These are phyloP conservation scores for Hypomontagnella submonticulosa DNA, from an alignment of 495 filamentous ascomycete genomes.

Conservation along the genomic window DNA sequence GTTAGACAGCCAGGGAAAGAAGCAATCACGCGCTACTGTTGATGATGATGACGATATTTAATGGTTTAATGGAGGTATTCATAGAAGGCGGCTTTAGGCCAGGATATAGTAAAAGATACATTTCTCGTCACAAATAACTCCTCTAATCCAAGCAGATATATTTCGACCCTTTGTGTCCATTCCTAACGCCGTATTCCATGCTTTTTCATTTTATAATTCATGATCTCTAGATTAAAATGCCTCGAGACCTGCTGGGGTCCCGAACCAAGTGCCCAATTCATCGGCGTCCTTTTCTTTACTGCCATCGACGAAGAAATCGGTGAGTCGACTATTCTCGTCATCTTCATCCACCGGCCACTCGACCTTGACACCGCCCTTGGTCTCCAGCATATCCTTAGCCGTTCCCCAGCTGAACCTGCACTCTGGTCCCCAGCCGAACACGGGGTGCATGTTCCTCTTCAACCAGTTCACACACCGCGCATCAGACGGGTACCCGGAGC, in stretches of 20 bases:
- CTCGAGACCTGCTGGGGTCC: slow-evolving; percentile 65
- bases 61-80: slow-evolving; percentile 22
- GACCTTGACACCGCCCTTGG: slow-evolving; percentile 68
- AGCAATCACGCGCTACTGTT: slow-evolving; percentile 52
- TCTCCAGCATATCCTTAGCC: slow-evolving; percentile 89
- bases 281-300: slow-evolving; percentile 58
- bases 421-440: slow-evolving; percentile 95
- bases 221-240: slow-evolving; percentile 60
- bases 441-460: slow-evolving; percentile 83
- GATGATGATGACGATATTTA: slow-evolving; percentile 64
- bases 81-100: slow-evolving; percentile 33
- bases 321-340: slow-evolving; percentile 71
- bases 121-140: slow-evolving; percentile 21
- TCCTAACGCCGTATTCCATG: slow-evolving; percentile 38
- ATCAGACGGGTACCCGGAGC: slow-evolving; percentile 93
- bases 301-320: slow-evolving; percentile 71
- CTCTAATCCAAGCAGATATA: slow-evolving; percentile 28
- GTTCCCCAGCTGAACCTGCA: slow-evolving; percentile 96
- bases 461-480: slow-evolving; percentile 83
- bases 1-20: slow-evolving; percentile 70
- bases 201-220: slow-evolving; percentile 34
- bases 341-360: slow-evolving; percentile 86
- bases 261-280: slow-evolving; percentile 73
- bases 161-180: neutral
- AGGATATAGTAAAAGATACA: slow-evolving; percentile 46